phyloP scores from a whole-genome alignment of 352 stramenopile species.

The Pythium vanterpoolii region DNA sequence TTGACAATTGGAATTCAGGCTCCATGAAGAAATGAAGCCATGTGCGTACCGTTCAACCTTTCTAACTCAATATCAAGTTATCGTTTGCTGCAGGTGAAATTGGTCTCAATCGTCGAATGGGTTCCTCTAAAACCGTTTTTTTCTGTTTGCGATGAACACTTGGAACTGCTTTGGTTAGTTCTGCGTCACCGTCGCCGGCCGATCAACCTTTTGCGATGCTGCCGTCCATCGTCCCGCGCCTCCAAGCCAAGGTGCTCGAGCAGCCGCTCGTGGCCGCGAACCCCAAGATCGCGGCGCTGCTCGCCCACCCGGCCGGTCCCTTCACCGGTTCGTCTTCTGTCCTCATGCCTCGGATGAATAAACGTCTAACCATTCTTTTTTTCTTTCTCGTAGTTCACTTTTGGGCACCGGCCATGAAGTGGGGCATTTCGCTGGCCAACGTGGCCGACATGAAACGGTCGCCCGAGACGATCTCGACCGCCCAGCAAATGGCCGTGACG shows the following conservation, averaged over 20 bases:
- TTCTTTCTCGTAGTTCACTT: slow-evolving; percentile 66
- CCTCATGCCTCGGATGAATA: background rate
- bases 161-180: background rate
- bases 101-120: background rate
- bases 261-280: slow-evolving; percentile 67
- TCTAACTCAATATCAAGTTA: background rate
- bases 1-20: no score
- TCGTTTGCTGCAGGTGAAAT: background rate
- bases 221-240: slow-evolving; percentile 63
- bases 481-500: slow-evolving; percentile 80
- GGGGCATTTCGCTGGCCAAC: slow-evolving; percentile 86
- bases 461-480: slow-evolving; percentile 76
- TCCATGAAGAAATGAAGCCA: no score
- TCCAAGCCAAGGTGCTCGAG: slow-evolving; percentile 74
- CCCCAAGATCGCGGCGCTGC: slow-evolving; percentile 51
- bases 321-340: slow-evolving; percentile 61
- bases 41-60: no score
- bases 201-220: slow-evolving; percentile 31
- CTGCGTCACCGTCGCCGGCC: background rate
- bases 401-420: slow-evolving; percentile 88
- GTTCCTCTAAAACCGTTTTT: background rate
- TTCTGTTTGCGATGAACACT: background rate
- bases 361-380: background rate
- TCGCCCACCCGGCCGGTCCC: slow-evolving; percentile 77
- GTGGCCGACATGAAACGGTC: slow-evolving; percentile 81